phyloP scores from a whole-genome alignment of 192 early-diverging fungal species.

The Polychytrium aggregatum region DNA sequence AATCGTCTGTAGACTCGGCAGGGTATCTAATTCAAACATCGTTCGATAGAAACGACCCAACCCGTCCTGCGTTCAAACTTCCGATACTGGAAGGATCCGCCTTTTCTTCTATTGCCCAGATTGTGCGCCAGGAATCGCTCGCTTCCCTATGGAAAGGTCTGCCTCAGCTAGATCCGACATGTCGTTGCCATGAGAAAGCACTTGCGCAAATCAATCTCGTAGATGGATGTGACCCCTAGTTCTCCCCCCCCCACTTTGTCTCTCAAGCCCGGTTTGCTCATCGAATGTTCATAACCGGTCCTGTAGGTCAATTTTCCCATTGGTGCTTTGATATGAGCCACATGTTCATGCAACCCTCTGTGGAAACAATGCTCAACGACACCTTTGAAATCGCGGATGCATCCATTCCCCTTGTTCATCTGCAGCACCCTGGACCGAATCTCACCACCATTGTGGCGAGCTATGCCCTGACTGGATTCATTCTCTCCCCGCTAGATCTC shows the following conservation, averaged over 20 bases:
- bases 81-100: constrained; percentile 23
- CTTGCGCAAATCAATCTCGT: neutral
- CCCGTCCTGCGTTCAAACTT: constrained; percentile 37
- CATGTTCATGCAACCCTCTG: constrained; percentile 15
- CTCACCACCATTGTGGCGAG: constrained; percentile 59
- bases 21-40: constrained; percentile 32
- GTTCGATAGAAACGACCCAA: constrained; percentile 19
- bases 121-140: constrained; percentile 29
- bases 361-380: constrained; percentile 14
- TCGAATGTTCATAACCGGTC: constrained; percentile 52
- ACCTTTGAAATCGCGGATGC: constrained; percentile 4
- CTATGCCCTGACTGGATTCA: constrained; percentile 60
- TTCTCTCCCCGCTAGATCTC: constrained; percentile 82
- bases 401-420: constrained; percentile 7
- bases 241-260: neutral
- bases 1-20: too few species aligned
- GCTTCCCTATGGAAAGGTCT: constrained; percentile 41
- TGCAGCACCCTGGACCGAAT: too few species aligned
- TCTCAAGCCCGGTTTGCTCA: neutral
- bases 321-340: constrained; percentile 66
- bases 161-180: neutral
- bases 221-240: neutral
- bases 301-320: constrained; percentile 61
- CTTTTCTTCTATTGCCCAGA: constrained; percentile 10
- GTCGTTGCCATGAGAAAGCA: neutral